Conservation (phyloP, 2,329 filamentous ascomycete species). For the Cylindrodendrum hubeiense region DNA sequence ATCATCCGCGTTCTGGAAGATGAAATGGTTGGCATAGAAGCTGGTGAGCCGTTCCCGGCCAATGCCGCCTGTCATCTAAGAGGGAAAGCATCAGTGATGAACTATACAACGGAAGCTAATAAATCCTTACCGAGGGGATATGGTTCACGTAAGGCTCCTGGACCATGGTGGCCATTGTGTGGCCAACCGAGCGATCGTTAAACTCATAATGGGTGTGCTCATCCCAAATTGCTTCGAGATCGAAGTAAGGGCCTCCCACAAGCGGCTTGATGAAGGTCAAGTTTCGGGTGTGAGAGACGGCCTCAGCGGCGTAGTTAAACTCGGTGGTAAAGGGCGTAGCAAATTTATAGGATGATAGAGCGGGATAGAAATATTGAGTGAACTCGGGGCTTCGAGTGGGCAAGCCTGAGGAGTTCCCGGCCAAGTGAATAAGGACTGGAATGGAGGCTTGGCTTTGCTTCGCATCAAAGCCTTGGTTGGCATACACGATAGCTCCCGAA, state of each 20-base stretch:
- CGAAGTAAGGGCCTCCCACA: constrained; percentile 75
- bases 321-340: constrained; percentile 60
- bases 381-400: constrained; percentile 1
- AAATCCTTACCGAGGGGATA: constrained; percentile 70
- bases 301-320: constrained; percentile 66
- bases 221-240: constrained; percentile 83
- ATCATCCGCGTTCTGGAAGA: constrained; percentile 78
- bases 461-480: constrained; percentile 4
- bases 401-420: constrained; percentile 23
- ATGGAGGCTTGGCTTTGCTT: constrained; percentile 16
- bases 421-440: constrained; percentile 35
- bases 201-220: constrained; percentile 83
- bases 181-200: constrained; percentile 73
- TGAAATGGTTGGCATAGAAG: constrained; percentile 82
- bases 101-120: rapidly evolving
- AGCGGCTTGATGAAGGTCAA: constrained; percentile 74
- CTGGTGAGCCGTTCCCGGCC: constrained; percentile 71
- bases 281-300: constrained; percentile 75
- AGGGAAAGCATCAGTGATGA: neutral
- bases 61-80: constrained; percentile 73
- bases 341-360: constrained; percentile 53
- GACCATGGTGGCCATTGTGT: constrained; percentile 87
- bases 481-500: constrained; percentile 40
- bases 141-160: constrained; percentile 85
- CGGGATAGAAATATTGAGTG: constrained; percentile 56